Base-by-base conservation (phyloP, 1,284 basidiomycete genomes). In the Microbotryum violaceum region DNA sequence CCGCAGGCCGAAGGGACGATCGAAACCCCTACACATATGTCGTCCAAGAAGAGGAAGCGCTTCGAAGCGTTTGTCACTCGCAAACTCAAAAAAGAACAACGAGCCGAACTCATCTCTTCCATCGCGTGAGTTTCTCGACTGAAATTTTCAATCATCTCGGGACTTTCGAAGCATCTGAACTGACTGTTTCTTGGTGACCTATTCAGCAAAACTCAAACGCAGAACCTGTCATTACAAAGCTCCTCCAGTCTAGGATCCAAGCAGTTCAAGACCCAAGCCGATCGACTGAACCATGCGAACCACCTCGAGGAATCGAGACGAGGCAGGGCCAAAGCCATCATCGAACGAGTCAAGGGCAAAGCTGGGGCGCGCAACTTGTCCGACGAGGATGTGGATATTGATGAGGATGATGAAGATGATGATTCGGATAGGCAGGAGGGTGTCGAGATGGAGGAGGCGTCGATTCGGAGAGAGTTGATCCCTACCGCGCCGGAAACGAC, bases 61-160 rank as follows among this genome's bases (percentile, higher is more conserved):
- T 75, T 91, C 12, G 89, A 91, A 68, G 89, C 88, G 70, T 91
- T 89, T 70, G 89, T 91, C 68, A 86, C 88, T 58, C 90, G 90
- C 76, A 90, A 90, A 75, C 76, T 91, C 53, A 88, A 86, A 75
- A 88, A 89, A 73, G 89, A 91, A 70, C 87, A 89, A 66, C 82
- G 88, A 51, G 72, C 82, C 3, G 74, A 79, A 23, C 79, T 91
- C 7, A 82, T 91, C 62, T 82, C 88, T 66, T 89, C 88, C 72
- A 78, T 91, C 59, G 81, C 83, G 89, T 89, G 76, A 67, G 84
- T 82, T 45, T 54, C 54, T 58, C 48, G 10, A 1, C 37, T 18
- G 12, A 3, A 18, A 42, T 4, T 4, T 42, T 16, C 37, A 44
- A 48, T 18, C 33, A 27, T 31, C 9, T 58, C 7, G 23, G 51